Conservation (phyloP, 1,284 basidiomycete species). For the Ceratobasidium sp. region DNA sequence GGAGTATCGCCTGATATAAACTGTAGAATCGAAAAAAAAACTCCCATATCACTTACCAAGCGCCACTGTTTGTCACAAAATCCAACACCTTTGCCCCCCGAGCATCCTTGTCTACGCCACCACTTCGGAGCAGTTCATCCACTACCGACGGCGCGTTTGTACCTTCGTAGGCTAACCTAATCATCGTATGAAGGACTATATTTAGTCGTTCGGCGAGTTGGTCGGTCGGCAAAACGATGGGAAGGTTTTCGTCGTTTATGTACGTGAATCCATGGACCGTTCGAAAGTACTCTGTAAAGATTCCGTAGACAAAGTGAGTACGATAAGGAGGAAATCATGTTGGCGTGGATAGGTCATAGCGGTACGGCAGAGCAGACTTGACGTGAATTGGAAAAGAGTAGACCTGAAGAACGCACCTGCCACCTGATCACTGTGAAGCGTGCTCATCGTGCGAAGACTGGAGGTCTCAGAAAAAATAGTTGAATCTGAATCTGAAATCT, state of each 20-base stretch:
- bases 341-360: neutral
- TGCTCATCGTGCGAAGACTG: conserved; percentile 20
- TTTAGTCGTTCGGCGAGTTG: conserved; percentile 4
- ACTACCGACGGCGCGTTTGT: conserved; percentile 2
- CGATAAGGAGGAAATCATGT: too few species aligned
- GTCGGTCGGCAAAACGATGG: conserved; percentile 21
- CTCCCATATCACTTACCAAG: neutral
- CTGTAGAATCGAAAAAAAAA: neutral
- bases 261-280: conserved; percentile 10
- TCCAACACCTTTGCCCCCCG: neutral
- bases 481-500: neutral
- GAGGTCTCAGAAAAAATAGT: conserved; percentile 1
- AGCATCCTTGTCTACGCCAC: neutral
- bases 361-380: neutral
- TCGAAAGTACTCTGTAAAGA: conserved; percentile 13
- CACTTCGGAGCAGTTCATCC: neutral
- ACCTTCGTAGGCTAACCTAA: neutral
- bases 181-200: conserved; percentile 3
- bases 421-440: conserved; percentile 22
- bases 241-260: conserved; percentile 24
- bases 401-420: neutral
- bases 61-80: conserved; percentile 5
- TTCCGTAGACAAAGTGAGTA: too few species aligned
- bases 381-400: neutral
- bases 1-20: neutral